These are phyloP conservation scores for Sinapis alba DNA, from an alignment of 441 rosid species.

Conservation along the genomic window DNA sequence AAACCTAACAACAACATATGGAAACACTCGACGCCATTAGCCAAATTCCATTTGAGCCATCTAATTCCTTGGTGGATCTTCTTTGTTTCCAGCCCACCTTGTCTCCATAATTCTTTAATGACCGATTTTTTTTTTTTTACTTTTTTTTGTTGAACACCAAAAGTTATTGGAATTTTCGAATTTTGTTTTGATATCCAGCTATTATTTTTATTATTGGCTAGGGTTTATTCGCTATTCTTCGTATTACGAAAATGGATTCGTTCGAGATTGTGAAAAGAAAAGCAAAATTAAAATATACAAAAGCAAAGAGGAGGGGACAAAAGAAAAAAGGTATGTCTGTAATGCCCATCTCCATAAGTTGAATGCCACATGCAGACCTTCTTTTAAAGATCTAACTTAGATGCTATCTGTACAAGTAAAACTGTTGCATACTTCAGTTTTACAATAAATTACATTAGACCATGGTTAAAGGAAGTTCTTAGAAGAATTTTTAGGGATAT, in stretches of 20 bases:
- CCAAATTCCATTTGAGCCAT: constrained; percentile 40
- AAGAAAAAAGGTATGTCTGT: constrained; percentile 40
- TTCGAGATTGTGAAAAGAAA: constrained; percentile 22
- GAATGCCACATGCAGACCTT: constrained; percentile 34
- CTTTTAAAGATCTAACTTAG: constrained; percentile 25
- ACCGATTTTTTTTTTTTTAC: neutral
- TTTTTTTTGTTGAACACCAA: neutral
- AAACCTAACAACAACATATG: constrained; percentile 38
- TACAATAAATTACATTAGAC: neutral
- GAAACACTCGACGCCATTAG: constrained; percentile 37
- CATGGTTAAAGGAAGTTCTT: no score
- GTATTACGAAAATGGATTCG: constrained; percentile 4
- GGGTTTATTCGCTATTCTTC: neutral
- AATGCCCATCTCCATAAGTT: constrained; percentile 36
- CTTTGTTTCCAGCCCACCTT: constrained; percentile 43
- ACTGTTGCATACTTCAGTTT: neutral
- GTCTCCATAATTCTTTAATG: constrained; percentile 29
- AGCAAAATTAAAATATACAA: constrained; percentile 26
- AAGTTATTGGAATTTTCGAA: neutral
- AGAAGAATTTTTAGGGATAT: no score
- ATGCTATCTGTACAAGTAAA: constrained; percentile 26
- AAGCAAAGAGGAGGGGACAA: constrained; percentile 39
- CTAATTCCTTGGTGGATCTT: constrained; percentile 40
- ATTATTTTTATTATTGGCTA: neutral
- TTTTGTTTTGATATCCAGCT: neutral